A percentile compares a stretch with the other conserved stretches of the same genome.
Evolutionary conservation across 2,329 filamentous ascomycete genomes (phyloP).

Genomic region (Knoxdaviesia capensis): DNA sequence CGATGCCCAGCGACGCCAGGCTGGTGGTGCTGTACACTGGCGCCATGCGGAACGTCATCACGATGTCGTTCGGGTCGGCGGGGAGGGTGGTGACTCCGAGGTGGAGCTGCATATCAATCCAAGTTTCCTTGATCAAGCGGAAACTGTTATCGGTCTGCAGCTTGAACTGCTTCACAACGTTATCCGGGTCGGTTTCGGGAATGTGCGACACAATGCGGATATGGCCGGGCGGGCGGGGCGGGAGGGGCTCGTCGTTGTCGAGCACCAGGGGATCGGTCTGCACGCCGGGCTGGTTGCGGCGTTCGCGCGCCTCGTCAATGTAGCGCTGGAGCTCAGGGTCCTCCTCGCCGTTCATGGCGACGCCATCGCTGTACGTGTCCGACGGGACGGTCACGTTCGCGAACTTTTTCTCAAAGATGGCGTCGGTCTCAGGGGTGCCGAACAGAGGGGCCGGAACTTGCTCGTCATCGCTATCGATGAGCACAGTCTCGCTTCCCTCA

Average conservation of each 20-base stretch:
- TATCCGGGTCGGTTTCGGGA: slow-evolving; percentile 20
- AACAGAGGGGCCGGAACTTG: no score
- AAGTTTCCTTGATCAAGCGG: slow-evolving; percentile 44
- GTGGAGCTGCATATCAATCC: slow-evolving; percentile 42
- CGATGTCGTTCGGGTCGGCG: slow-evolving; percentile 31
- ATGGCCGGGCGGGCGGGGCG: not conserved
- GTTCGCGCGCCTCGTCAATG: slow-evolving; percentile 19
- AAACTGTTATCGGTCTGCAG: slow-evolving; percentile 49
- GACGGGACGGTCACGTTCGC: no score
- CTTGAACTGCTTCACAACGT: slow-evolving; percentile 21
- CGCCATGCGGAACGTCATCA: slow-evolving; percentile 61
- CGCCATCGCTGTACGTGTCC: slow-evolving; percentile 1
- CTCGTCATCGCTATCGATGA: slow-evolving; percentile 10
- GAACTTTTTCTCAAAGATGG: no score
- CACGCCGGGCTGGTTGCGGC: not conserved
- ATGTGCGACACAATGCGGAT: slow-evolving; percentile 31
- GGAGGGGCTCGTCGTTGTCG: not conserved
- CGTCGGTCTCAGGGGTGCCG: no score
- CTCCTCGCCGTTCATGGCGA: slow-evolving; percentile 6
- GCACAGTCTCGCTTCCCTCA: not conserved
- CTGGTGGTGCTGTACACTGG: slow-evolving; percentile 60
- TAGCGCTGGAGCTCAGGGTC: slow-evolving; percentile 25
- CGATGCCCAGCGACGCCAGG: slow-evolving; percentile 45
- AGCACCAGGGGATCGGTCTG: not conserved
- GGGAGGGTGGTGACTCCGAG: slow-evolving; percentile 14